Conservation (phyloP, 257 asterid species). For the Leptodermis oblonga region DNA sequence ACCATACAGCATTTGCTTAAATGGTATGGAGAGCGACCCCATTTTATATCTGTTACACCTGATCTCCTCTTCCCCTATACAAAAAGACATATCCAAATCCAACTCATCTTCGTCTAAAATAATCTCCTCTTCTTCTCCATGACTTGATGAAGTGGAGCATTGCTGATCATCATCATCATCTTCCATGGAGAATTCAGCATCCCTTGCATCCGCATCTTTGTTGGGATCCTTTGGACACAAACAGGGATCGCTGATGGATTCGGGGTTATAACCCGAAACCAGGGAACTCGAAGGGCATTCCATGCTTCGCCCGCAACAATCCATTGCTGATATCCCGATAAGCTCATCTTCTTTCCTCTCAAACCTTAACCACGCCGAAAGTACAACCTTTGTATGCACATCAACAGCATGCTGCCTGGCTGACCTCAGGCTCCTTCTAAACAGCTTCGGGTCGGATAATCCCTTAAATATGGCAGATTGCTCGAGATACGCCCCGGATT, state of each 20-base stretch:
- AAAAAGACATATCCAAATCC: constrained; percentile 66
- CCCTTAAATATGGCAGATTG: constrained; percentile 74
- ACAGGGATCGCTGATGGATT: constrained; percentile 65
- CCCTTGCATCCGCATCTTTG: constrained; percentile 29
- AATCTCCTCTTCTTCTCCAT: constrained; percentile 16
- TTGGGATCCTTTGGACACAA: constrained; percentile 32
- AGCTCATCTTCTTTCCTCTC: constrained; percentile 92
- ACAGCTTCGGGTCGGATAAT: constrained; percentile 77
- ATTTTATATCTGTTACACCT: constrained; percentile 71
- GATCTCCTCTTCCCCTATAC: constrained; percentile 80
- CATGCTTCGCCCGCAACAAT: constrained; percentile 71
- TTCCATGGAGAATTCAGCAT: constrained; percentile 20
- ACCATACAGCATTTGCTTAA: constrained; percentile 75
- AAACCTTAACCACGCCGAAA: constrained; percentile 89
- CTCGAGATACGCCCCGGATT: constrained; percentile 58
- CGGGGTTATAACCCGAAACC: constrained; percentile 79
- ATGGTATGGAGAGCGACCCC: constrained; percentile 81
- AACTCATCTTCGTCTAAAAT: constrained; percentile 49
- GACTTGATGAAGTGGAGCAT: constrained; percentile 62
- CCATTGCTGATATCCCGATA: constrained; percentile 77
- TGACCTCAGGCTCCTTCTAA: constrained; percentile 68
- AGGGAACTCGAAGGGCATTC: constrained; percentile 73
- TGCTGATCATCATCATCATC: constrained; percentile 34
- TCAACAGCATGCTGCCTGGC: constrained; percentile 85
- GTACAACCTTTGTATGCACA: constrained; percentile 84